Evolutionary conservation across 129 eudicot genomes (phyloP), one percentile per base, ranked within the genome.

Genomic region (Kitagawia praeruptora): DNA sequence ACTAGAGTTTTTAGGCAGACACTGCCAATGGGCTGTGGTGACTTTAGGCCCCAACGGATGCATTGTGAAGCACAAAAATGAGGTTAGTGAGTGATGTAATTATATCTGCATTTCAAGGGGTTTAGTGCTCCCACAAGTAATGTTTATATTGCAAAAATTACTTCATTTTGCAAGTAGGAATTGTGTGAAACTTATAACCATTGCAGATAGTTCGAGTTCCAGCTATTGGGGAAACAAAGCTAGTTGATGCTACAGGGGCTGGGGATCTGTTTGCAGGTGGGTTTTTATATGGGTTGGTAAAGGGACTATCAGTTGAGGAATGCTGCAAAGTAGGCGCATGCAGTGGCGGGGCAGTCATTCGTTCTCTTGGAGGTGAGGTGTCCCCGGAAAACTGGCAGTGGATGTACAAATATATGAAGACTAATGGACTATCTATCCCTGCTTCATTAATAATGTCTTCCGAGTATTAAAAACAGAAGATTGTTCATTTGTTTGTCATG

Each of bases 211-310:
- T 89, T 14, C 85, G 86, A n/a, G 90, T 92, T 44, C 92, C 97
- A 27, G 99, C 99, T n/a, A 85, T 89, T 5, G 93, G 97, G 31
- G 92, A 89, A 49, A 71, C 96, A 25, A 89, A 85, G 70, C 86
- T 91, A 10, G 76, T 85, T 40, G 99, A 96, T 79, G 97, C 99
- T 42, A 96, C 99, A 0, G 99, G 99, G 41, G 99, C 99, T 0
- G 98, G 99, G 6, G 99, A 96, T 79, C 90, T 96, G 28, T 96
- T 96, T 82, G 99, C 99, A 0, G 84, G 98, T 56, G 99, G 99
- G 53, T 96, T 96, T 86, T 83, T 96, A 79, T 96, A 92, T 45
- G 99, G 99, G 16, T 73, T 96, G 80, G 87, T 96, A 63, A 92
- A 90, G 76, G 99, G 97, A 31, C 42, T 92, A 46, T 83, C 96